Evolutionary conservation across 352 stramenopile species (phyloP).

Genomic region (Phytophthora lateralis): DNA sequence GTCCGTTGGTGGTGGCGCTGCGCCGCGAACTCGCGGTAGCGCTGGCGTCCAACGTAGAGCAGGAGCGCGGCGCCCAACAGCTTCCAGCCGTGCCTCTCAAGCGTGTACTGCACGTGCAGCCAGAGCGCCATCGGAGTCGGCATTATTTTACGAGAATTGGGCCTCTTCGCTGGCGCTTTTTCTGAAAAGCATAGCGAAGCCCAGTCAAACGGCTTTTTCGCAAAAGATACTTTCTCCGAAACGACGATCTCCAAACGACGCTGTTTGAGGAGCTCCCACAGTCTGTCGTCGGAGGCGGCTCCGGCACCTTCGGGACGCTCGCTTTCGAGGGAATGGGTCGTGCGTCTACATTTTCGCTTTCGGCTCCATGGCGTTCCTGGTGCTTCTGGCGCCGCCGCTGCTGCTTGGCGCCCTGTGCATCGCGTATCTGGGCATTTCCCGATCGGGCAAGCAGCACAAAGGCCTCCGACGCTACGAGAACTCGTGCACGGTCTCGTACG

Average conservation of each 20-base stretch:
- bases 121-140: constrained; percentile 21
- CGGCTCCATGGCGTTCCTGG: constrained; percentile 9
- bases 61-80: constrained; percentile 41
- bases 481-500: constrained; percentile 10
- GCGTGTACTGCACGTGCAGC: constrained; percentile 25
- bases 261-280: constrained; percentile 1
- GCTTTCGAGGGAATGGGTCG: constrained; percentile 12
- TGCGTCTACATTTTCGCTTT: constrained; percentile 9
- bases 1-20: constrained; percentile 36
- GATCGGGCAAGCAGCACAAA: constrained; percentile 28
- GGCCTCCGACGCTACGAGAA: not conserved
- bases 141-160: constrained; percentile 22
- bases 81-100: constrained; percentile 66
- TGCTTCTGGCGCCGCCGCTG: constrained; percentile 9
- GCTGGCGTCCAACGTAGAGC: constrained; percentile 30
- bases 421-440: constrained; percentile 21
- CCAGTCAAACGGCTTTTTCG: constrained; percentile 14
- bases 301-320: constrained; percentile 23
- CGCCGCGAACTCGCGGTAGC: constrained; percentile 37
- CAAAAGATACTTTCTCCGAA: constrained; percentile 33
- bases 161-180: constrained; percentile 13
- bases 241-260: constrained; percentile 30
- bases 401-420: constrained; percentile 12
- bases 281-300: constrained; percentile 8
- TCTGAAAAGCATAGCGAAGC: constrained; percentile 30